These are phyloP conservation scores for Glycine soja DNA, from an alignment of 306 rosid species.

Conservation along the genomic window DNA sequence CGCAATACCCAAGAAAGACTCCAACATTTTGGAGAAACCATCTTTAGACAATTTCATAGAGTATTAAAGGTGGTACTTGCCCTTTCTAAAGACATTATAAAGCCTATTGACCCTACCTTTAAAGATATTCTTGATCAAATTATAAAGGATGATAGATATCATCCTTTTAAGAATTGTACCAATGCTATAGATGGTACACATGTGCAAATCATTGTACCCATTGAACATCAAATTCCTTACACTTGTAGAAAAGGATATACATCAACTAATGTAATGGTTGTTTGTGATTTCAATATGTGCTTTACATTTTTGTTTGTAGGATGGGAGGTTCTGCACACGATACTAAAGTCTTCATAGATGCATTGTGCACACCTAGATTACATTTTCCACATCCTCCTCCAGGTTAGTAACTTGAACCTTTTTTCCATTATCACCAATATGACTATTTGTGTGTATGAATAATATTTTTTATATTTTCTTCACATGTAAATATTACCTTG, in stretches of 20 bases:
- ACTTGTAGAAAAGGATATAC: neutral
- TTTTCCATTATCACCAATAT: too few relatives aligned
- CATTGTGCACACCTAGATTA: too few relatives aligned
- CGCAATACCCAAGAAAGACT: neutral
- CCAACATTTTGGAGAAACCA: neutral
- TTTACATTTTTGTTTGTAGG: neutral
- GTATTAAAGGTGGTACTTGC: neutral
- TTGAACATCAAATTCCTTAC: neutral
- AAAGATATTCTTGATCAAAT: too few relatives aligned
- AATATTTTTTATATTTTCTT: neutral
- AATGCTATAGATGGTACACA: neutral
- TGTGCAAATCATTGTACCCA: neutral
- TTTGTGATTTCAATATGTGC: neutral
- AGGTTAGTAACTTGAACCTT: too few relatives aligned
- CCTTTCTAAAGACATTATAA: neutral
- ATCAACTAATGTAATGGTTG: too few relatives aligned
- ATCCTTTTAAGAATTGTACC: neutral
- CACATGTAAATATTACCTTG: neutral
- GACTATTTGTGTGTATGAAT: too few relatives aligned
- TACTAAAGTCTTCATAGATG: neutral
- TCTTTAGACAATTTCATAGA: too few relatives aligned
- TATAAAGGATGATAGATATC: neutral
- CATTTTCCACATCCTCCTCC: too few relatives aligned
- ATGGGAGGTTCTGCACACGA: neutral
- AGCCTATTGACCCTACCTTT: neutral